Evolutionary conservation across 306 rosid genomes (phyloP).

Genomic region (Fragaria nilgerrensis): DNA sequence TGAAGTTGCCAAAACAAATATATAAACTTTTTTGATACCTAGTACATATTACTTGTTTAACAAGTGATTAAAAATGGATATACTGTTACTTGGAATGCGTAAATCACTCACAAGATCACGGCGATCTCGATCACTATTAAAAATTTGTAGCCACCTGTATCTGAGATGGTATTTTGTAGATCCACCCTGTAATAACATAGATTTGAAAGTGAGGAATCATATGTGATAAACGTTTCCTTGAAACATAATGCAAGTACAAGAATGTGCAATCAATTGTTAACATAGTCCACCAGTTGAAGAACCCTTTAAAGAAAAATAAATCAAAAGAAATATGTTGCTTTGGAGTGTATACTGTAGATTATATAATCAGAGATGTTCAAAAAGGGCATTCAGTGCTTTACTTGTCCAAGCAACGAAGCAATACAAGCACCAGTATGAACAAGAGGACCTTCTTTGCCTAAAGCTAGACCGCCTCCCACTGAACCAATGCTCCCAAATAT

Average conservation of each 20-base stretch:
- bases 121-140: constrained; percentile 87
- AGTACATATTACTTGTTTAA: neutral
- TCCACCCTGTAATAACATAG: constrained; percentile 70
- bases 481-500: constrained; percentile 98
- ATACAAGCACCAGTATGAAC: constrained; percentile 99
- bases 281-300: neutral
- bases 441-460: constrained; percentile 99
- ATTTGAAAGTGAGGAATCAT: neutral
- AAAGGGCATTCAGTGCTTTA: constrained; percentile 41
- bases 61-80: neutral
- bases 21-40: neutral
- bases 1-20: neutral
- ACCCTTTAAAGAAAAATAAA: neutral
- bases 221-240: neutral
- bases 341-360: neutral
- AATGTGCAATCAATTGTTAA: neutral
- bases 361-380: neutral
- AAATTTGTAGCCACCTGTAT: constrained; percentile 90
- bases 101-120: constrained; percentile 77
- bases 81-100: neutral
- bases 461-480: constrained; percentile 97
- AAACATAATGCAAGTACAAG: neutral
- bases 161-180: constrained; percentile 81
- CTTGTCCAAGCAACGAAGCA: constrained; percentile 99
- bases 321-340: neutral